Percentiles rank a stretch among this genome's conserved stretches.
These are phyloP conservation scores for Yamadazyma akitaensis DNA, from an alignment of 805 yeast genomes.

Conservation along the genomic window DNA sequence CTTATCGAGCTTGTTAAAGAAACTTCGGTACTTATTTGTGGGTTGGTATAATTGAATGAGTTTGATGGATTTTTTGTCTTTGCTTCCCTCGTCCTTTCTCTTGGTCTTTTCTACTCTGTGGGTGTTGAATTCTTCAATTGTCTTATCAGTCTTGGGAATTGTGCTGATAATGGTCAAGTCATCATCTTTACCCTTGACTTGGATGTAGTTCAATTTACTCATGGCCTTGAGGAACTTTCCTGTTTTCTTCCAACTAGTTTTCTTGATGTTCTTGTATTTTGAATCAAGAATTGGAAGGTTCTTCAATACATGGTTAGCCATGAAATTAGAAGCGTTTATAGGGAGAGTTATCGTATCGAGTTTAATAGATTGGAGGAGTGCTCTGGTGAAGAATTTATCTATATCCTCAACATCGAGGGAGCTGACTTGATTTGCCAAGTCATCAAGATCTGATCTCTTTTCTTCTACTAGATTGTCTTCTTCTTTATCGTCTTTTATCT, in stretches of 20 bases:
- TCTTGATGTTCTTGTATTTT: conserved; percentile 58
- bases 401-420: conserved; percentile 56
- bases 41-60: conserved; percentile 55
- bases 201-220: conserved; percentile 70
- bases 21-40: conserved; percentile 42
- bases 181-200: conserved; percentile 81
- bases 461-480: conserved; percentile 3
- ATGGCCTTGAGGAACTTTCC: conserved; percentile 81
- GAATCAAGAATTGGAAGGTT: conserved; percentile 71
- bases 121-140: conserved; percentile 59
- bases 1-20: conserved; percentile 44
- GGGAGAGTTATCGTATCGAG: conserved; percentile 60
- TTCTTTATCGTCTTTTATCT: background rate
- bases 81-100: conserved; percentile 7
- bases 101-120: conserved; percentile 40
- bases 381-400: conserved; percentile 69
- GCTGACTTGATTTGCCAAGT: conserved; percentile 11
- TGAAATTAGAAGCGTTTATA: conserved; percentile 67
- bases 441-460: conserved; percentile 11
- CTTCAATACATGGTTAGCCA: conserved; percentile 63
- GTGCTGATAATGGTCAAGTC: conserved; percentile 58
- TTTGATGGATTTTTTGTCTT: conserved; percentile 23
- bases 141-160: conserved; percentile 44
- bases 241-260: conserved; percentile 86
- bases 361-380: conserved; percentile 68